A percentile compares a stretch with the other conserved stretches of the same genome.
These are phyloP conservation scores for Golubevia pallescens DNA, from an alignment of 1,284 basidiomycete species.

Conservation along the genomic window DNA sequence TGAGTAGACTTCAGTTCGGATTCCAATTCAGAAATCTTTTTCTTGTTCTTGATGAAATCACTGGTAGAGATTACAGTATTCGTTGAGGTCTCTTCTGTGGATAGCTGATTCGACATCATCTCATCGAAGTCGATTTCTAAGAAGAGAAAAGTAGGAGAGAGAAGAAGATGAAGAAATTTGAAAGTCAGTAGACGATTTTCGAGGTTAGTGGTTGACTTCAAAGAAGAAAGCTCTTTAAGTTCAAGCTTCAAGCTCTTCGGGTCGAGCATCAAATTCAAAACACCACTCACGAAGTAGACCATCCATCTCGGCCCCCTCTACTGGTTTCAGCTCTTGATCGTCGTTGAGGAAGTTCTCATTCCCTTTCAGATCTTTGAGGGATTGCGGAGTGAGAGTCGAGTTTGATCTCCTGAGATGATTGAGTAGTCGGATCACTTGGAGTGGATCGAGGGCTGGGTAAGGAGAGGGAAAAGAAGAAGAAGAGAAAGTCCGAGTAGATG, in stretches of 20 bases:
- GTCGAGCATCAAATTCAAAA: too few relatives aligned
- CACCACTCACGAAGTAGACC: slow-evolving; percentile 43
- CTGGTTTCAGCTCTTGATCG: slow-evolving; percentile 51
- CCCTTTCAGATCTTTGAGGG: slow-evolving; percentile 14
- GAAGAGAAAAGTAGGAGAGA: background rate
- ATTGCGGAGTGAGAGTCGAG: slow-evolving; percentile 9
- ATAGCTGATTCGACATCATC: background rate
- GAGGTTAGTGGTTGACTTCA: too few relatives aligned
- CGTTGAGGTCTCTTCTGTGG: background rate
- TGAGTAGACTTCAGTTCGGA: slow-evolving; percentile 25
- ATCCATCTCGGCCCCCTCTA: slow-evolving; percentile 51
- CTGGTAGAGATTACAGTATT: too few relatives aligned
- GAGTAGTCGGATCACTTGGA: slow-evolving; percentile 55
- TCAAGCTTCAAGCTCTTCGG: too few relatives aligned
- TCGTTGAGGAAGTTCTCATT: slow-evolving; percentile 26
- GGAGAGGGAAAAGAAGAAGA: too few relatives aligned
- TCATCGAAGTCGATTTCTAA: slow-evolving; percentile 44
- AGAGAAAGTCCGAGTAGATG: too few relatives aligned
- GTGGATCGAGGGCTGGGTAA: slow-evolving; percentile 35
- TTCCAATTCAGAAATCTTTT: slow-evolving; percentile 27
- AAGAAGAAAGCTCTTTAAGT: too few relatives aligned
- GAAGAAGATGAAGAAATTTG: background rate
- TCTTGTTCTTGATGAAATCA: slow-evolving; percentile 5
- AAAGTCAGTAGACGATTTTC: too few relatives aligned
- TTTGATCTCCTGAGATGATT: slow-evolving; percentile 46